Base-by-base conservation (phyloP, 2,329 filamentous ascomycete species). In the Colletotrichum echinochloae region DNA sequence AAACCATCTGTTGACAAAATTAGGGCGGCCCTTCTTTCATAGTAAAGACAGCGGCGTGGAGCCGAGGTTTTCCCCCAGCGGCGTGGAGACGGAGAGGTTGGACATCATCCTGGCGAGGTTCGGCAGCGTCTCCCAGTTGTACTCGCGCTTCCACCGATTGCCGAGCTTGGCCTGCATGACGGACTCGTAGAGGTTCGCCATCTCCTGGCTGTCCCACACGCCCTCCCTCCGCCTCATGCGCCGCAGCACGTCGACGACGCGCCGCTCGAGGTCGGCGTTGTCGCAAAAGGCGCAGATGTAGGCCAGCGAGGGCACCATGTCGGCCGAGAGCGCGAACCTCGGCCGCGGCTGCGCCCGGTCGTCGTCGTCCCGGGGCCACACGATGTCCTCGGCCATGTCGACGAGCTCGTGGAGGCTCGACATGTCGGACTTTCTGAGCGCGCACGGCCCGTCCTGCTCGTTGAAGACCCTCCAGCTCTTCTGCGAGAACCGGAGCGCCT, bases 231-330 rank as follows among this genome's bases (percentile, higher is more conserved):
- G 49, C 54, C 41, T 66, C 59, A 69, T 66, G 18, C 41, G 51
- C 11, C 73, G 61, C 5, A 74, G 56, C 9, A 72, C 14, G 8
- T 60, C 41, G 14, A 74, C 67, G 51, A 72, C 67, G 18, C 73
- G 30, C 37, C 54, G 52, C 18, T 67, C 68, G 7, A 73, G 49
- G 7, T 55, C 56, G 11, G 48, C 46, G 30, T 74, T 65, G 7
- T 64, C 46, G 51, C 73, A 74, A 14, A 64, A 73, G 18, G 65
- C 71, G 41, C 71, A 74, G 6, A 74, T 41, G 41, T 66, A 70
- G 11, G 67, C 44, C 12, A 70, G 26, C 11, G 67, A 61, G 9
- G 67, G 67, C 41, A 70, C 67, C 3, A 52, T 48, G 44, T 66
- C 67, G 23, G 67, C 67, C 23, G 26, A 56, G 5, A 70, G 64